Percentiles rank a stretch among this genome's conserved stretches.
Evolutionary conservation across 2,329 filamentous ascomycete species (phyloP).

Genomic region (Phyllosticta paracitricarpa): DNA sequence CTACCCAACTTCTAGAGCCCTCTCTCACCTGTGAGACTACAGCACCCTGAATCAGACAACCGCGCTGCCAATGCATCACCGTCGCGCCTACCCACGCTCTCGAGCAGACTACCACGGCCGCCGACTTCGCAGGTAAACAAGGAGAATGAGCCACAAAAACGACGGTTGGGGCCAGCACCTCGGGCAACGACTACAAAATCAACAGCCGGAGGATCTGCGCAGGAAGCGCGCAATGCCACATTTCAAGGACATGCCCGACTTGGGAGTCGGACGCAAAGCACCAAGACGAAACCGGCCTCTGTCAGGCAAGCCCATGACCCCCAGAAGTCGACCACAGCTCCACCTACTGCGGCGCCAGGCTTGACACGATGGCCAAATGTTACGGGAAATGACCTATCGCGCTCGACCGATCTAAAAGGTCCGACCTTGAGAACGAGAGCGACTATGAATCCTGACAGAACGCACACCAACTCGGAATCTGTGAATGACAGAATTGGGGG

Average conservation of each 20-base stretch:
- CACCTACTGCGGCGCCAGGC: background rate
- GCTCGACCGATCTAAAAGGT: background rate
- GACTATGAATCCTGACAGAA: background rate
- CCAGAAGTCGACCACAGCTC: background rate
- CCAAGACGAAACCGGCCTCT: background rate
- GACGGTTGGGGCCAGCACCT: background rate
- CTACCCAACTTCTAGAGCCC: background rate
- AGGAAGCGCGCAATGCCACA: background rate
- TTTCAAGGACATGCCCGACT: background rate
- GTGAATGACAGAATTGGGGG: background rate
- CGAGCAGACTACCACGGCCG: background rate
- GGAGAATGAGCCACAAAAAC: background rate
- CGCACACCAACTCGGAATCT: background rate
- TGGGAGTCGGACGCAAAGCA: constrained; percentile 6
- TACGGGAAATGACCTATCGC: background rate
- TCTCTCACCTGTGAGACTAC: background rate
- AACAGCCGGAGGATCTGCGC: background rate
- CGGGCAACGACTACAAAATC: background rate
- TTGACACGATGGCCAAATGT: constrained; percentile 2
- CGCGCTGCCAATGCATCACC: constrained; percentile 6
- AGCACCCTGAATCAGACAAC: constrained; percentile 6
- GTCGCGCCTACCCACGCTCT: constrained; percentile 7
- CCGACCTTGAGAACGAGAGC: background rate
- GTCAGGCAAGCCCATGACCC: background rate
- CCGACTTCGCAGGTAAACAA: background rate